phyloP scores from a whole-genome alignment of 1,284 basidiomycete species.

The Cryptococcus wingfieldii region DNA sequence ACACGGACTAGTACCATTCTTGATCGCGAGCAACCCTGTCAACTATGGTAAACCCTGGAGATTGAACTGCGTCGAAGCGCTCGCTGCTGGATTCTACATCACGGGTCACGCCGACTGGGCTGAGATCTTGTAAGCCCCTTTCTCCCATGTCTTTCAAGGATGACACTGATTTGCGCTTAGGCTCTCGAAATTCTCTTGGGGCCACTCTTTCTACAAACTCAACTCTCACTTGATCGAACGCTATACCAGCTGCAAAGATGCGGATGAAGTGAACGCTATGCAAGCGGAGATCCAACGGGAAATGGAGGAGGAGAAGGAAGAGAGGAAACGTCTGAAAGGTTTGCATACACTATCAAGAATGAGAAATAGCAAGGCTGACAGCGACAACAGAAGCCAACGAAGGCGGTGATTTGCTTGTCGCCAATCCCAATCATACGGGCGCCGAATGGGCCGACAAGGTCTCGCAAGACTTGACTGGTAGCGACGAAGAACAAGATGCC shows the following conservation, averaged over 20 bases:
- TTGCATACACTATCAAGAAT: slow-evolving; percentile 1
- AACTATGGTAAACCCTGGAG: slow-evolving; percentile 95
- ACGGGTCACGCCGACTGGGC: slow-evolving; percentile 78
- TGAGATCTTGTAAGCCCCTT: slow-evolving; percentile 55
- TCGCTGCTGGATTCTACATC: slow-evolving; percentile 89
- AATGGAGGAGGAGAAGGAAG: slow-evolving; percentile 61
- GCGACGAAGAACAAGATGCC: slow-evolving; percentile 20
- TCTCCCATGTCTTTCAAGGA: not conserved
- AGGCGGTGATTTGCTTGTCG: slow-evolving; percentile 54
- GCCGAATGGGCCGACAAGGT: slow-evolving; percentile 29
- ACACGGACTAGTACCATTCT: slow-evolving; percentile 70
- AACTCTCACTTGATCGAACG: slow-evolving; percentile 69
- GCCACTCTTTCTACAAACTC: slow-evolving; percentile 73
- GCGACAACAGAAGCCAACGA: slow-evolving; percentile 24
- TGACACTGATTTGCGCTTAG: slow-evolving; percentile 14
- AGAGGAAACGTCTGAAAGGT: slow-evolving; percentile 57
- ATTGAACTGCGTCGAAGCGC: slow-evolving; percentile 85
- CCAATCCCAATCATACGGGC: slow-evolving; percentile 57
- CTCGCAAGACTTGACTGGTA: not conserved
- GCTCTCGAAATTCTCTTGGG: slow-evolving; percentile 80
- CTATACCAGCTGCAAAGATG: slow-evolving; percentile 65
- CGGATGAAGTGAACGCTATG: slow-evolving; percentile 61
- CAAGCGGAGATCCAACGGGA: slow-evolving; percentile 72
- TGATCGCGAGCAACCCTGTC: slow-evolving; percentile 86
- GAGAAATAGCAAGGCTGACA: not conserved